Percentiles rank a stretch among this genome's conserved stretches.
phyloP scores from a whole-genome alignment of 345 rosid species.

The Camelina neglecta region DNA sequence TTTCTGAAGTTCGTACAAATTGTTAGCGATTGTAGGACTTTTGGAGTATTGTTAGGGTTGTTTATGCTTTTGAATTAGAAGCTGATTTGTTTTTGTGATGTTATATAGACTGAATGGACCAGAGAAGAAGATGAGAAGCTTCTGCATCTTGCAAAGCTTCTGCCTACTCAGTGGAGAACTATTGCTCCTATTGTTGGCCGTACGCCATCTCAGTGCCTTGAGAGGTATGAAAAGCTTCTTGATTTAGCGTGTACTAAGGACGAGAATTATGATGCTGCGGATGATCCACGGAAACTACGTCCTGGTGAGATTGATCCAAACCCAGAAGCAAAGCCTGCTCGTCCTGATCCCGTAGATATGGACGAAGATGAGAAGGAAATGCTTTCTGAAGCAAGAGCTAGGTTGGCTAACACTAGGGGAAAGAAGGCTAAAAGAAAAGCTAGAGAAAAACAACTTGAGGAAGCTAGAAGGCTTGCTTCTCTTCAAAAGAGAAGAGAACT shows the following conservation, averaged over 20 bases:
- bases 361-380: constrained; percentile 99
- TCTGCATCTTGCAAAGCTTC: constrained; percentile 97
- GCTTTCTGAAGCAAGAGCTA: constrained; percentile 99
- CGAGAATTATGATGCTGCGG: constrained; percentile 92
- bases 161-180: constrained; percentile 99
- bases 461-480: constrained; percentile 99
- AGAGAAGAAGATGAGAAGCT: constrained; percentile 99
- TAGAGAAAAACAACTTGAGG: constrained; percentile 98
- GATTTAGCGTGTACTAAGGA: constrained; percentile 98
- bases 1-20: not conserved
- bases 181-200: constrained; percentile 99
- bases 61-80: not conserved
- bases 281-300: constrained; percentile 93
- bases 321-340: constrained; percentile 98
- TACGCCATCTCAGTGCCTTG: constrained; percentile 98
- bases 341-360: constrained; percentile 99
- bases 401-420: constrained; percentile 93
- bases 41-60: not conserved
- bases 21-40: not conserved
- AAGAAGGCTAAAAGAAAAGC: constrained; percentile 99
- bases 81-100: constrained; percentile 31
- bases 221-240: constrained; percentile 94
- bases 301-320: constrained; percentile 99
- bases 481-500: constrained; percentile 96
- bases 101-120: constrained; percentile 94